These are phyloP conservation scores for Porcisia deanei DNA, from an alignment of 208 protist species.

Conservation along the genomic window DNA sequence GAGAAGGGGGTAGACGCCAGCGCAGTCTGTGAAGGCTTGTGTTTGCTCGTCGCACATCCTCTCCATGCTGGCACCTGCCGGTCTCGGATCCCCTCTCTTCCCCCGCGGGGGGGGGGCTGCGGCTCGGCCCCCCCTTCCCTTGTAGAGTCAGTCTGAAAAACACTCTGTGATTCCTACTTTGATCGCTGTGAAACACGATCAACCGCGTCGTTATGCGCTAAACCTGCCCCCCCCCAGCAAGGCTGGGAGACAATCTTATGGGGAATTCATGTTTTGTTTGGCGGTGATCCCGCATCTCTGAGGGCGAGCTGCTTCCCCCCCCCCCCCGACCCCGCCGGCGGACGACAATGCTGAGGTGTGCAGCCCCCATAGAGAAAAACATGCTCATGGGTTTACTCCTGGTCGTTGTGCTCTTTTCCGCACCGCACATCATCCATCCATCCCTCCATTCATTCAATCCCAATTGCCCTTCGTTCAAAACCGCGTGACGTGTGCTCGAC, in stretches of 20 bases:
- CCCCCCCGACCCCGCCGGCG: no score
- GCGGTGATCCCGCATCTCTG: not conserved
- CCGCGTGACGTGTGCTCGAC: not conserved
- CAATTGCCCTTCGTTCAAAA: not conserved
- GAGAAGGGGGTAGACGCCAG: constrained; percentile 1
- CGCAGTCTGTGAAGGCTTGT: constrained; percentile 3
- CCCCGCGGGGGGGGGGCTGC: not conserved
- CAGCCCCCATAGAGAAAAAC: not conserved
- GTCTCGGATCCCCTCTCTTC: not conserved
- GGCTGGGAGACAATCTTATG: not conserved
- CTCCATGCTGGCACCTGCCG: not conserved
- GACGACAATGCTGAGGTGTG: not conserved
- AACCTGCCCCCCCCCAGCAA: not conserved
- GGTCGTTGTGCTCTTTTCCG: not conserved
- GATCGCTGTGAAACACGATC: not conserved
- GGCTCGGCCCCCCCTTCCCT: not conserved
- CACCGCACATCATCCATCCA: not conserved
- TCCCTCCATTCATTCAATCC: not conserved
- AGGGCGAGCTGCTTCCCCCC: not conserved
- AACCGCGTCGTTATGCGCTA: not conserved
- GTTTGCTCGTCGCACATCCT: not conserved
- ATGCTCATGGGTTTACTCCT: not conserved
- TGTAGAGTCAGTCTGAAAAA: not conserved
- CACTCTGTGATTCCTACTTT: not conserved
- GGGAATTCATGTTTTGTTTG: not conserved